phyloP scores from a whole-genome alignment of 1,139 yeast species.

The Geotrichum citri-aurantii region DNA sequence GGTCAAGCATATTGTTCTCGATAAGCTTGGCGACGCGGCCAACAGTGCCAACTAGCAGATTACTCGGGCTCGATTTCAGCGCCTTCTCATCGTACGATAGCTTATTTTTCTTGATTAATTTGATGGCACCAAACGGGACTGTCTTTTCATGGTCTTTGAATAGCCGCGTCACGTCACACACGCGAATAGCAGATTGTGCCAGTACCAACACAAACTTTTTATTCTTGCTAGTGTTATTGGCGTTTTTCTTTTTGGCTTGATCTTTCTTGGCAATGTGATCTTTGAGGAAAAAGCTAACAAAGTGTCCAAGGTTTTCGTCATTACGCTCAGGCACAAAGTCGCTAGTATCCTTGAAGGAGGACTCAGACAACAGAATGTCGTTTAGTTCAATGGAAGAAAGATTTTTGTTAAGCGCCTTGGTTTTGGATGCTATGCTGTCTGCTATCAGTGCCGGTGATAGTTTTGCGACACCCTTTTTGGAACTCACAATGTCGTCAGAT shows the following conservation, averaged over 20 bases:
- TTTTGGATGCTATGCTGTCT: constrained; percentile 52
- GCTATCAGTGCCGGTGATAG: constrained; percentile 53
- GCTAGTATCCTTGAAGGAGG: constrained; percentile 48
- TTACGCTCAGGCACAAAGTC: constrained; percentile 45
- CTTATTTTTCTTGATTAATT: constrained; percentile 63
- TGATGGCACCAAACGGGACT: constrained; percentile 45
- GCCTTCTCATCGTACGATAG: constrained; percentile 52
- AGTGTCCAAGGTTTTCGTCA: constrained; percentile 41
- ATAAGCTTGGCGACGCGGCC: constrained; percentile 50
- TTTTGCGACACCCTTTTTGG: constrained; percentile 46
- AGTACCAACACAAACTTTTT: constrained; percentile 48
- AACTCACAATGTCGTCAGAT: constrained; percentile 52
- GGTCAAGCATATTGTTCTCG: constrained; percentile 39
- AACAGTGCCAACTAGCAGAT: constrained; percentile 62
- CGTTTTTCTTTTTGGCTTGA: constrained; percentile 5
- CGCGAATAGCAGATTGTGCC: constrained; percentile 65
- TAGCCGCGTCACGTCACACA: constrained; percentile 62
- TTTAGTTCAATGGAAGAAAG: constrained; percentile 58
- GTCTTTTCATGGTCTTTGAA: constrained; percentile 32
- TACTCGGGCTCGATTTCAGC: constrained; percentile 45
- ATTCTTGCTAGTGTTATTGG: constrained; percentile 20
- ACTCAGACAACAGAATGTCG: constrained; percentile 48
- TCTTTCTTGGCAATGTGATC: neutral
- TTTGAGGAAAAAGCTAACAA: neutral
- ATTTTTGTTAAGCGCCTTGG: constrained; percentile 49